A percentile compares a stretch with the other conserved stretches of the same genome.
Conservation (phyloP, 2,329 filamentous ascomycete species). For the Pseudopyrenochaeta lycopersici region DNA sequence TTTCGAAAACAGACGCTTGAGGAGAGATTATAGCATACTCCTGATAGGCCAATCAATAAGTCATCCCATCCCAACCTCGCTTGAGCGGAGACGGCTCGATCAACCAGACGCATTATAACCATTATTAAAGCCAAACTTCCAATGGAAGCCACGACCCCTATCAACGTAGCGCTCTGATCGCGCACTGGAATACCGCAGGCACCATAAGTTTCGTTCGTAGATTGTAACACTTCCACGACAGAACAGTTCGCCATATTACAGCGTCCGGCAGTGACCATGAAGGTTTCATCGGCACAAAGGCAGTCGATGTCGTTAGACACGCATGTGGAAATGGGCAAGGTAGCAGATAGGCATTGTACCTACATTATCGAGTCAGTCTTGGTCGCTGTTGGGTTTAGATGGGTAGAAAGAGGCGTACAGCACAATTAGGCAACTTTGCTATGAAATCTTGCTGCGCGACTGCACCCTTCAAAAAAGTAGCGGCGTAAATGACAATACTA, state of each 20-base stretch:
- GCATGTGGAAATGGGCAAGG: slow-evolving; percentile 28
- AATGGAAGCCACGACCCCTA: slow-evolving; percentile 30
- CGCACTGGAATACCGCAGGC: slow-evolving; percentile 37
- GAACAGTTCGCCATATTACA: slow-evolving; percentile 42
- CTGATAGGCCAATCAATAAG: slow-evolving; percentile 38
- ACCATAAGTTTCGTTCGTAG: slow-evolving; percentile 35
- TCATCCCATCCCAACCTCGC: slow-evolving; percentile 42
- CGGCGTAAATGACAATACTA: background rate
- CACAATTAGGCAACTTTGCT: slow-evolving; percentile 18
- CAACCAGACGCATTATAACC: slow-evolving; percentile 35
- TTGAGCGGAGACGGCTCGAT: slow-evolving; percentile 31
- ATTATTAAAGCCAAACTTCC: slow-evolving; percentile 35
- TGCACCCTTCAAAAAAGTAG: slow-evolving; percentile 4
- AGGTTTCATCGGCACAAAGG: slow-evolving; percentile 35
- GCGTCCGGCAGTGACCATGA: slow-evolving; percentile 27
- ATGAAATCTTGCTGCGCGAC: slow-evolving; percentile 27
- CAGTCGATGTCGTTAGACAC: slow-evolving; percentile 33
- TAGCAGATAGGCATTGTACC: slow-evolving; percentile 26
- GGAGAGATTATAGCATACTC: slow-evolving; percentile 21
- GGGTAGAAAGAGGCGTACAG: slow-evolving; percentile 5
- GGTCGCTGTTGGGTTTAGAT: background rate
- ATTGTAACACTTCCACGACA: slow-evolving; percentile 33
- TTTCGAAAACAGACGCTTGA: background rate
- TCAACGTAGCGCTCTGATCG: slow-evolving; percentile 26
- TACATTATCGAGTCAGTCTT: slow-evolving; percentile 2